These are phyloP conservation scores for Malassezia dermatis DNA, from an alignment of 1,284 basidiomycete species.

Conservation along the genomic window DNA sequence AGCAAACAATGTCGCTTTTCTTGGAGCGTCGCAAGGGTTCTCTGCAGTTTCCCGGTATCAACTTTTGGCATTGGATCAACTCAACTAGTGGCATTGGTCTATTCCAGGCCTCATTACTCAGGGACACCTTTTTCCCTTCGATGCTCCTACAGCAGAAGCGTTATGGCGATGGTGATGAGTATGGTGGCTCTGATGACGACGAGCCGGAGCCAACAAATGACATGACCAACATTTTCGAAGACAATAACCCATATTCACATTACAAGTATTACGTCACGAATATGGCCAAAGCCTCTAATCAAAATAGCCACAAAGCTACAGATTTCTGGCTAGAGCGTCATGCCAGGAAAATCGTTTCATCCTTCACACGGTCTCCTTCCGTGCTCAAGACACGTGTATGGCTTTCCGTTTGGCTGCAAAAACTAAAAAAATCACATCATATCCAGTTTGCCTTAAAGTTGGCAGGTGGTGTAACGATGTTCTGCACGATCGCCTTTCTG, in stretches of 20 bases:
- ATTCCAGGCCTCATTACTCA: background rate
- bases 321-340: background rate
- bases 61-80: slow-evolving; percentile 23
- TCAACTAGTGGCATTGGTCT: slow-evolving; percentile 6
- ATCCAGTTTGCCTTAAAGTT: slow-evolving; percentile 50
- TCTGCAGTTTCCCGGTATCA: slow-evolving; percentile 11
- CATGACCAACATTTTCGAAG: background rate
- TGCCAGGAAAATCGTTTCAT: background rate
- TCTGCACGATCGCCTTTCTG: slow-evolving; percentile 50
- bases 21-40: background rate
- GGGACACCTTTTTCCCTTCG: background rate
- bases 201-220: background rate
- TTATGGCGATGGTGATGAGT: background rate
- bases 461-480: slow-evolving; percentile 48
- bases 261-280: slow-evolving; percentile 9
- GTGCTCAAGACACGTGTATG: slow-evolving; percentile 13
- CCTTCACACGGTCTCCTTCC: slow-evolving; percentile 8
- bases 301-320: background rate
- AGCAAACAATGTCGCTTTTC: slow-evolving; percentile 10
- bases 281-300: background rate
- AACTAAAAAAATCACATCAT: slow-evolving; percentile 49
- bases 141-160: background rate
- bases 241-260: background rate
- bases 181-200: background rate
- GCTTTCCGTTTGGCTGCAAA: slow-evolving; percentile 16